Conservation (phyloP, 2,329 filamentous ascomycete species). For the Alternaria triticina region DNA sequence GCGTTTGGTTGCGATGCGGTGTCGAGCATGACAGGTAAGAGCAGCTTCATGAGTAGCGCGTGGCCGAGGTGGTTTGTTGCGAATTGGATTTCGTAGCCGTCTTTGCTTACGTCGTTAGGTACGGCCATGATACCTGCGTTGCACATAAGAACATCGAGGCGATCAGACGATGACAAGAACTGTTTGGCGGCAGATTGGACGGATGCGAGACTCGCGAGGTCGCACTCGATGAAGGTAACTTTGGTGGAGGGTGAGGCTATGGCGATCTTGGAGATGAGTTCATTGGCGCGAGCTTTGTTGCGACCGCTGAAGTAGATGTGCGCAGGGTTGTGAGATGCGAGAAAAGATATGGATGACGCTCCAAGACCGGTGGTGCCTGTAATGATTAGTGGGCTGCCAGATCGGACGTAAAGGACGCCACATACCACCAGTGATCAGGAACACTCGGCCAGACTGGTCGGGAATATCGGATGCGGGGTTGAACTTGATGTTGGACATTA, state of each 20-base stretch:
- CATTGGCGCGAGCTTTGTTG: constrained; percentile 48
- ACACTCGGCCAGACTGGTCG: constrained; percentile 8
- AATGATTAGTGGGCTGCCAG: background rate
- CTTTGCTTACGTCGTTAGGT: constrained; percentile 48
- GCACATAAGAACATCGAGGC: constrained; percentile 55
- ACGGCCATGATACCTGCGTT: constrained; percentile 55
- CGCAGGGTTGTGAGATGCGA: constrained; percentile 52
- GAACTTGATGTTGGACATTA: constrained; percentile 1
- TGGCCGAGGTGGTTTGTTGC: constrained; percentile 60
- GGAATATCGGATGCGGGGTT: constrained; percentile 12
- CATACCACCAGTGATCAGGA: constrained; percentile 20
- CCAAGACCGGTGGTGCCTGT: constrained; percentile 56
- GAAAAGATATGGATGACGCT: constrained; percentile 52
- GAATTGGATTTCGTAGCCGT: constrained; percentile 59
- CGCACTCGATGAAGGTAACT: constrained; percentile 2
- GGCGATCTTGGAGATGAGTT: constrained; percentile 48
- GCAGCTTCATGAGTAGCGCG: constrained; percentile 54
- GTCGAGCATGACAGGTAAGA: constrained; percentile 51
- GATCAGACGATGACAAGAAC: constrained; percentile 38
- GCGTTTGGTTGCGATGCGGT: constrained; percentile 48
- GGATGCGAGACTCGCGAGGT: constrained; percentile 5
- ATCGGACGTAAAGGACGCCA: background rate
- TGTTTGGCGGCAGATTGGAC: constrained; percentile 6
- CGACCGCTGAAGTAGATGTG: constrained; percentile 57
- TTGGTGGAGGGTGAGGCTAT: constrained; percentile 51